Evolutionary conservation across 2,329 filamentous ascomycete genomes (phyloP).

Genomic region (Chalaropsis ovoidea): DNA sequence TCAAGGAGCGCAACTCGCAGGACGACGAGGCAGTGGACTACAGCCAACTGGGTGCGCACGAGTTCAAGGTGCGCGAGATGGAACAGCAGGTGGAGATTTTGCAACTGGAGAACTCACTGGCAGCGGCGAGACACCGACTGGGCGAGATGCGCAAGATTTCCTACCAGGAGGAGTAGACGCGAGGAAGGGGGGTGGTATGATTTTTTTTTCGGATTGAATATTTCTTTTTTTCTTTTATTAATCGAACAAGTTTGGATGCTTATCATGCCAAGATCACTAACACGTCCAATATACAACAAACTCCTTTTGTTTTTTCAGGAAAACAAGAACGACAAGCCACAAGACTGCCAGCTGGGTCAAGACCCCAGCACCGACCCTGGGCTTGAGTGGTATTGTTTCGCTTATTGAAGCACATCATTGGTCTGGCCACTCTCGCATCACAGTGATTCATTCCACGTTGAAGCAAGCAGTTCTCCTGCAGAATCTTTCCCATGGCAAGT

Average conservation of each 20-base stretch:
- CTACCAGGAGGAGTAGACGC: constrained; percentile 62
- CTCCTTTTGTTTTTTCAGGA: no score
- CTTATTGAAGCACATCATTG: not conserved
- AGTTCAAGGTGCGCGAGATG: constrained; percentile 99
- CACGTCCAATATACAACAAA: no score
- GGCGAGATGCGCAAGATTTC: constrained; percentile 98
- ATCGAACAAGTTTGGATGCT: not conserved
- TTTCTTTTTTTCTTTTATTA: not conserved
- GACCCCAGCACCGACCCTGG: not conserved
- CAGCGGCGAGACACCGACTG: constrained; percentile 66
- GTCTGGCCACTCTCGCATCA: not conserved
- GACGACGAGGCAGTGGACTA: constrained; percentile 83
- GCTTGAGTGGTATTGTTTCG: not conserved
- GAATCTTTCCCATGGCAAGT: no score
- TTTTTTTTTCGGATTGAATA: not conserved
- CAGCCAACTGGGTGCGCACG: constrained; percentile 73
- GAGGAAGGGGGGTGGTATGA: not conserved
- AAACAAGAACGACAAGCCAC: not conserved
- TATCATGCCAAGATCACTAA: not conserved
- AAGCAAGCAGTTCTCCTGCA: not conserved
- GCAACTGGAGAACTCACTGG: constrained; percentile 80
- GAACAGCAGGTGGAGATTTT: constrained; percentile 99
- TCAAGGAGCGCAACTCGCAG: constrained; percentile 72
- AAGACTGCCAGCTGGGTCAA: not conserved
- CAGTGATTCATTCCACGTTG: not conserved